Base-by-base conservation (phyloP, 495 filamentous ascomycete species). In the Penicillium steckii region DNA sequence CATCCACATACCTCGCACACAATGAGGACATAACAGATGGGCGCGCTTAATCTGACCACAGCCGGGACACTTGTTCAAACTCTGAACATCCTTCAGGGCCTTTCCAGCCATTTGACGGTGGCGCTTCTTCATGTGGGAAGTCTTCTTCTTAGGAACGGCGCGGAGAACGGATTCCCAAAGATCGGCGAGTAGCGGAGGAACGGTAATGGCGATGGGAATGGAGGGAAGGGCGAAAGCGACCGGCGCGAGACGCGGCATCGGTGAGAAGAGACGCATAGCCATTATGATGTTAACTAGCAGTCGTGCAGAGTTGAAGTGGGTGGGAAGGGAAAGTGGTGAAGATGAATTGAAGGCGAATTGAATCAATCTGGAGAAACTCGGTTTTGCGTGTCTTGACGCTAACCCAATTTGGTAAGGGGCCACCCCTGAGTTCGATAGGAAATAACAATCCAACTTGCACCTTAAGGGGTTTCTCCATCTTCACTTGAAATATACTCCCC, bases 121-220 rank as follows among this genome's bases (percentile, higher is more conserved):
- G 55, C 94, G 86, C 75, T 89, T 95, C 79, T 95, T 97, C 80
- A 89, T 90, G 70, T 99, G 88, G 21, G 93, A 96, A 8, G 91
- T 95, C 83, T 97, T 99, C 75, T 96, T 97, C 80, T 99, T 99
- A 8, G 94, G 94, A 5, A 96, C 94, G 3, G 94, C 94, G 55
- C 85, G 85, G 27, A 99, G 84, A 30, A 97, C 81, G 2, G 87
- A 90, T 54, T 96, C 95, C 89, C 93, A 97, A 53, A 99, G 80
- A 30, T 85, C 88, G 40, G 80, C 80, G 15, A 95, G 67, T 3
- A 94, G 57, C 8, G 73, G 76, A 1, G 84, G 80, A 10, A 85
- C 57, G 25, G 77, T 81, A 30, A 72, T 53, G 22, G 70, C 57
- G 48, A 74, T 60, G 12, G 64, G 58, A 50, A 42, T 57, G 60